A percentile compares a stretch with the other conserved stretches of the same genome.
phyloP scores from a whole-genome alignment of 192 early-diverging fungal species.

The Gamsiella multidivaricata region DNA sequence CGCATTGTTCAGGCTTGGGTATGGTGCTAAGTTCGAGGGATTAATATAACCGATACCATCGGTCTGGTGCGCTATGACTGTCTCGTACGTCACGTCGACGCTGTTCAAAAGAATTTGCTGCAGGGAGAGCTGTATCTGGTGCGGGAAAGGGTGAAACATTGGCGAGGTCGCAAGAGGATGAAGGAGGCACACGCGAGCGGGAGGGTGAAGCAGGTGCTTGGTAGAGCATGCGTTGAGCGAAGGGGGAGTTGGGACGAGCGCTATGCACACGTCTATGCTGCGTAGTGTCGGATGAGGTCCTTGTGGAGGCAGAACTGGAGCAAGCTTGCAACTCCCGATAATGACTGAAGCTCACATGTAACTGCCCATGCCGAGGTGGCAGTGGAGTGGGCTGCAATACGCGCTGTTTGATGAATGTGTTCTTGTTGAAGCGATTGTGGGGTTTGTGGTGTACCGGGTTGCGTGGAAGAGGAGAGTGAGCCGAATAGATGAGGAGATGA shows the following conservation, averaged over 20 bases:
- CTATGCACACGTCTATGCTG: background rate
- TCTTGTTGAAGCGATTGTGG: background rate
- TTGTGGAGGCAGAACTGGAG: background rate
- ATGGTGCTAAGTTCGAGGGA: background rate
- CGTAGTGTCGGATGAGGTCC: background rate
- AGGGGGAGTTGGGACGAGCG: background rate
- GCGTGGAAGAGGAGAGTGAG: background rate
- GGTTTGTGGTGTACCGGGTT: background rate
- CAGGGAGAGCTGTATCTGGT: background rate
- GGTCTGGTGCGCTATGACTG: background rate
- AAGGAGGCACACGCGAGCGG: background rate
- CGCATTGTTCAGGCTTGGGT: constrained; percentile 2
- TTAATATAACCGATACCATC: background rate
- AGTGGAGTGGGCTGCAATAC: background rate
- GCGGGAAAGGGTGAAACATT: no score
- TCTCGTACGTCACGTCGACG: background rate
- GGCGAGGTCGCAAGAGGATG: background rate
- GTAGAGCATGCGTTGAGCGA: background rate
- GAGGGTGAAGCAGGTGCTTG: background rate
- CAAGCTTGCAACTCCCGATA: background rate
- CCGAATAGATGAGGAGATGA: background rate
- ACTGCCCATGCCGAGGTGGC: background rate
- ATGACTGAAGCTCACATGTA: background rate
- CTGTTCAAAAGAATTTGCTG: background rate
- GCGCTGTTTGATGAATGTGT: background rate